These are phyloP conservation scores for Karstenula rhodostoma DNA, from an alignment of 2,329 filamentous ascomycete species.

Conservation along the genomic window DNA sequence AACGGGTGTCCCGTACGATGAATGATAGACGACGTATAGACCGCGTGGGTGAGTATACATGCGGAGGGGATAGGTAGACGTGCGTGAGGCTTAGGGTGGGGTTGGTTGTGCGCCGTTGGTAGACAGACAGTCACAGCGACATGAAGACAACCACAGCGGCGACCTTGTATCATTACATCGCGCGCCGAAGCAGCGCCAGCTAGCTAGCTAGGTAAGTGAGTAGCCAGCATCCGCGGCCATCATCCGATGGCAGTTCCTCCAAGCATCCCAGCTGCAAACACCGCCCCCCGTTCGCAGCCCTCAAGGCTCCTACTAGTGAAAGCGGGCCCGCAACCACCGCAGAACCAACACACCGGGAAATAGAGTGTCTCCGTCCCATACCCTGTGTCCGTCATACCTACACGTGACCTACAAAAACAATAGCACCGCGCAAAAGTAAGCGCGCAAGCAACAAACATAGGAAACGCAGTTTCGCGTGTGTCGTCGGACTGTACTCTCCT, in stretches of 20 bases:
- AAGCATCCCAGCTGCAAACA: slow-evolving; percentile 36
- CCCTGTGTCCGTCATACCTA: slow-evolving; percentile 19
- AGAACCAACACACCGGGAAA: slow-evolving; percentile 30
- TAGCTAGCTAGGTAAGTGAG: too few relatives aligned
- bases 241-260: slow-evolving; percentile 31
- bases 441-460: slow-evolving; percentile 44
- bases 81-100: too few relatives aligned
- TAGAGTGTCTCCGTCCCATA: slow-evolving; percentile 2
- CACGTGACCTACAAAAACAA: slow-evolving; percentile 25
- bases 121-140: neutral
- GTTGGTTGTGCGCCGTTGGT: too few relatives aligned
- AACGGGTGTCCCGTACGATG: too few relatives aligned
- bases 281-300: slow-evolving; percentile 28
- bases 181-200: neutral
- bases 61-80: too few relatives aligned
- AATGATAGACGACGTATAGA: too few relatives aligned
- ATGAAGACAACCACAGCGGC: slow-evolving; percentile 31
- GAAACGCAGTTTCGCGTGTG: slow-evolving; percentile 43
- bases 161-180: slow-evolving; percentile 37
- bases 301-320: slow-evolving; percentile 28
- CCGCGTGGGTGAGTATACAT: too few relatives aligned
- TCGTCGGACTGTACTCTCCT: slow-evolving; percentile 43
- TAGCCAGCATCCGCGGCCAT: slow-evolving; percentile 31
- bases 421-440: slow-evolving; percentile 18
- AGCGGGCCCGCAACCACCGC: slow-evolving; percentile 27